Conservation (phyloP, 2,329 filamentous ascomycete species). For the Colletotrichum paranaense region DNA sequence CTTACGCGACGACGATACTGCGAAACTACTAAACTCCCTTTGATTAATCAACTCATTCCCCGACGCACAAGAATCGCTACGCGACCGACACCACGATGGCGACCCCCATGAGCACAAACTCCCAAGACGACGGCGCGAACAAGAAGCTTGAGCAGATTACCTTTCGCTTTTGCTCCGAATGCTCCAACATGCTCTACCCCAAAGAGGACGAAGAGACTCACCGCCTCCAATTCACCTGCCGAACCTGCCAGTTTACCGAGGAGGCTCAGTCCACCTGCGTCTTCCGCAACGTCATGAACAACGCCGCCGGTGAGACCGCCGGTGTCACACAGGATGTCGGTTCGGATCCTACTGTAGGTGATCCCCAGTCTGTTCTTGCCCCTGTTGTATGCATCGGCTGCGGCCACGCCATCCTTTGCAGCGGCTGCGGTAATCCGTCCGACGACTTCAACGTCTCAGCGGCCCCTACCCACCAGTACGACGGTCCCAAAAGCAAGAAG, state of each 20-base stretch:
- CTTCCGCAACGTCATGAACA: conserved; percentile 94
- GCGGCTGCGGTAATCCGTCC: conserved; percentile 47
- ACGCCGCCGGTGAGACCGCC: conserved; percentile 91
- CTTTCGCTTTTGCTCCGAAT: conserved; percentile 98
- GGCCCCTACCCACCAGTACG: background rate
- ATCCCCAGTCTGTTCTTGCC: conserved; percentile 47
- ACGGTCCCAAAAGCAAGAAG: conserved; percentile 11
- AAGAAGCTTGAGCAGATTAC: conserved; percentile 83
- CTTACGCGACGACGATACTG: no score
- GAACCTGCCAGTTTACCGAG: conserved; percentile 93
- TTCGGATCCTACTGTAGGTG: conserved; percentile 98
- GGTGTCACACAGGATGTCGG: conserved; percentile 98
- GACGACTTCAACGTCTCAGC: conserved; percentile 30
- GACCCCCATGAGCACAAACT: conserved; percentile 64
- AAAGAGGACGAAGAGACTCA: conserved; percentile 90
- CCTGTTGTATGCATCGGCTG: conserved; percentile 59
- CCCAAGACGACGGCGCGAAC: conserved; percentile 55
- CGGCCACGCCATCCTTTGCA: conserved; percentile 56
- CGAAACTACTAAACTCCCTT: background rate
- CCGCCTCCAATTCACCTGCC: conserved; percentile 93
- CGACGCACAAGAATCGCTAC: background rate
- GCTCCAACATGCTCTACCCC: conserved; percentile 97
- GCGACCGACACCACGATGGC: conserved; percentile 57
- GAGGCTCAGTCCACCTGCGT: conserved; percentile 89
- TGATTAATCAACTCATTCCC: background rate